phyloP scores from a whole-genome alignment of 108 stramenopile species.

The Cyclotella choctawhatcheeana region DNA sequence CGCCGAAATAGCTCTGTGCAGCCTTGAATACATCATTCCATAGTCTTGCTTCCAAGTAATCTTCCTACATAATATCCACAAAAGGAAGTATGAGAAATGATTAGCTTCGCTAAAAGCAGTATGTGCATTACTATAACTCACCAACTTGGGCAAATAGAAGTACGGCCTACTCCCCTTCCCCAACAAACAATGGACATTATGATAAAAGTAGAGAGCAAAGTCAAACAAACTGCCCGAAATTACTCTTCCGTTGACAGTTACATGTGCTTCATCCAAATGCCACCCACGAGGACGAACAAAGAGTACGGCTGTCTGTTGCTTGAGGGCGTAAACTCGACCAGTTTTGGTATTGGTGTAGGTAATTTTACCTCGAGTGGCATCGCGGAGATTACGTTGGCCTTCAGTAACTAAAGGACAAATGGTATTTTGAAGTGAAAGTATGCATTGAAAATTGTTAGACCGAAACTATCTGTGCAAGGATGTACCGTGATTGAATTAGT shows the following conservation, averaged over 20 bases:
- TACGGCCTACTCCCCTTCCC: constrained; percentile 84
- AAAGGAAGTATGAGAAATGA: not conserved
- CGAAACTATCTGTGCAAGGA: not conserved
- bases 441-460: not conserved
- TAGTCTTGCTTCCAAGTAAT: constrained; percentile 88
- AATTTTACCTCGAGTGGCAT: constrained; percentile 90
- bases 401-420: constrained; percentile 70
- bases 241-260: constrained; percentile 83
- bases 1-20: constrained; percentile 82
- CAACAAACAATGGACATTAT: constrained; percentile 78
- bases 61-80: constrained; percentile 39
- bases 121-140: too few relatives aligned
- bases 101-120: too few relatives aligned
- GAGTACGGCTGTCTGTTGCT: constrained; percentile 72
- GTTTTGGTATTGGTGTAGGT: constrained; percentile 78
- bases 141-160: constrained; percentile 92
- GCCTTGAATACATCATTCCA: constrained; percentile 94
- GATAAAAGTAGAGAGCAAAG: constrained; percentile 93
- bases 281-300: constrained; percentile 93
- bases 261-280: constrained; percentile 94
- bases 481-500: too few relatives aligned
- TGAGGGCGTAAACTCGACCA: constrained; percentile 87
- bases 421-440: not conserved
- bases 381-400: constrained; percentile 91
- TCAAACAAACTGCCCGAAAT: constrained; percentile 89